Percentiles rank a stretch among this genome's conserved stretches.
Conservation (phyloP, 208 protist species). For the Trypanosomatidae sp. region DNA sequence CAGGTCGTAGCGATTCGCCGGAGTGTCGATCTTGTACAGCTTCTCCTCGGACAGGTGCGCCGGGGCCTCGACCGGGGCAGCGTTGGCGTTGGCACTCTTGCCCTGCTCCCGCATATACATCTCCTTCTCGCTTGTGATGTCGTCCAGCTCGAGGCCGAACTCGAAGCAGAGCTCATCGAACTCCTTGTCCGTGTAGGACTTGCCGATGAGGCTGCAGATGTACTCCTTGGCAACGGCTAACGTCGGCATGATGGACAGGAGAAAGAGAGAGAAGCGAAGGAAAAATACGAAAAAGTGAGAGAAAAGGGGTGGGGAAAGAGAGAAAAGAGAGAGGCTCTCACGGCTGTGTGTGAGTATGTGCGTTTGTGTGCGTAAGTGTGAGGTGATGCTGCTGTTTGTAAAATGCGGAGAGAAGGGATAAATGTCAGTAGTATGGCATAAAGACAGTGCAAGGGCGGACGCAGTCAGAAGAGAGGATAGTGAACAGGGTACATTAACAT, state of each 20-base stretch:
- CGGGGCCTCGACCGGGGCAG: slow-evolving; percentile 14
- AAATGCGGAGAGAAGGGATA: too few species aligned
- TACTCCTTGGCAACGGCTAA: slow-evolving; percentile 76
- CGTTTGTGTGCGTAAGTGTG: too few species aligned
- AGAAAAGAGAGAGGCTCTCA: slow-evolving; percentile 8
- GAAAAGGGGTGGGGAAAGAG: neutral
- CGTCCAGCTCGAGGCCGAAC: slow-evolving; percentile 99
- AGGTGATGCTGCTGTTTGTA: too few species aligned
- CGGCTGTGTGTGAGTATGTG: too few species aligned
- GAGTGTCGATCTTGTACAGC: slow-evolving; percentile 98
- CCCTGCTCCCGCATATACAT: slow-evolving; percentile 92
- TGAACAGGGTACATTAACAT: too few species aligned
- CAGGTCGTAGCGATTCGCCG: slow-evolving; percentile 99
- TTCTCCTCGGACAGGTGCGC: slow-evolving; percentile 82
- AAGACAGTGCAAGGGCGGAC: too few species aligned
- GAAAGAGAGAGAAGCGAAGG: neutral
- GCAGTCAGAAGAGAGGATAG: too few species aligned
- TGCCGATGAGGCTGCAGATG: slow-evolving; percentile 74
- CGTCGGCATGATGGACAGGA: slow-evolving; percentile 66
- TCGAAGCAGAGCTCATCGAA: slow-evolving; percentile 98
- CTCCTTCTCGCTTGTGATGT: slow-evolving; percentile 96
- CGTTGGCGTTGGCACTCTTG: slow-evolving; percentile 22
- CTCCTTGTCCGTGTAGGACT: slow-evolving; percentile 90
- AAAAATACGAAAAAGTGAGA: neutral
- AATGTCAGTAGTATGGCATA: too few species aligned